These are phyloP conservation scores for Geotrichum cucujoidarum DNA, from an alignment of 1,139 yeast species.

Conservation along the genomic window DNA sequence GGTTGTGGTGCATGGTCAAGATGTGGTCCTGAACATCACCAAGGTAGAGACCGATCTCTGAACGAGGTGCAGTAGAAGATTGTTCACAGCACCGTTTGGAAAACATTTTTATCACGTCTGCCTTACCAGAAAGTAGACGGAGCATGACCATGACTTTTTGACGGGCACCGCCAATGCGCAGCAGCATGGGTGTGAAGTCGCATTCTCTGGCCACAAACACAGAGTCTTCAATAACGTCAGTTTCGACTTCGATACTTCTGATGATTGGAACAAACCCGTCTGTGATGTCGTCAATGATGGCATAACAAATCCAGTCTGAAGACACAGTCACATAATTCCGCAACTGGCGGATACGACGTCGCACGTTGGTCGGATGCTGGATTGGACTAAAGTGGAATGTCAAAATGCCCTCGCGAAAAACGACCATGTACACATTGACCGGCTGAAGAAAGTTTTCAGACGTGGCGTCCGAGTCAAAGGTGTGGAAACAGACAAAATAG, in stretches of 20 bases:
- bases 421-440: slow-evolving; percentile 80
- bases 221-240: slow-evolving; percentile 87
- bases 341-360: slow-evolving; percentile 86
- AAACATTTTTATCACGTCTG: slow-evolving; percentile 96
- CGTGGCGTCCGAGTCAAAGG: slow-evolving; percentile 66
- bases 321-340: slow-evolving; percentile 82
- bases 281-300: slow-evolving; percentile 87
- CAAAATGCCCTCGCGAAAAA: slow-evolving; percentile 75
- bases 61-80: slow-evolving; percentile 40
- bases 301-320: slow-evolving; percentile 93
- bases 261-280: slow-evolving; percentile 92
- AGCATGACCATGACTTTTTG: slow-evolving; percentile 87
- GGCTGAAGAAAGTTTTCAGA: slow-evolving; percentile 83
- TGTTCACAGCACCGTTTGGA: slow-evolving; percentile 90
- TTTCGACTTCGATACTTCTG: slow-evolving; percentile 80
- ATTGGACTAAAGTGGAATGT: slow-evolving; percentile 85
- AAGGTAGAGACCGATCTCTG: slow-evolving; percentile 56
- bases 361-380: slow-evolving; percentile 76
- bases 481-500: slow-evolving; percentile 87
- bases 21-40: slow-evolving; percentile 98
- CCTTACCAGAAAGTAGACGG: slow-evolving; percentile 87
- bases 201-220: slow-evolving; percentile 58
- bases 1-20: slow-evolving; percentile 89
- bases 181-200: slow-evolving; percentile 62
- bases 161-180: slow-evolving; percentile 82